Conservation (phyloP, 495 filamentous ascomycete genomes). For the Hamigera avellanea region DNA sequence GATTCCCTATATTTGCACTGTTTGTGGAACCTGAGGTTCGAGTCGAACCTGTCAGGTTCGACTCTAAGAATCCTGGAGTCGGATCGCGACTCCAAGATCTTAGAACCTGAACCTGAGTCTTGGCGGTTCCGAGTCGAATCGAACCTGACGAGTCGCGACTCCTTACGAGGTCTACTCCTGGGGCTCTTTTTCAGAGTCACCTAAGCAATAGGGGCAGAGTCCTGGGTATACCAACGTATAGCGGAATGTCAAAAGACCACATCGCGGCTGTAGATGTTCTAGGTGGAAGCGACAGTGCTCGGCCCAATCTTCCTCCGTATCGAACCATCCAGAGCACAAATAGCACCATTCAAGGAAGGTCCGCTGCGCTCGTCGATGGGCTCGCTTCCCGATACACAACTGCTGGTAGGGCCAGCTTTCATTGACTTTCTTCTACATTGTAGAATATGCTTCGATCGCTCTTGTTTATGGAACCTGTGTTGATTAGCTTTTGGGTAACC, state of each 20-base stretch:
- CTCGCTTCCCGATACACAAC: slow-evolving; percentile 10
- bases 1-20: too few relatives aligned
- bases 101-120: too few relatives aligned
- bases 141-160: too few relatives aligned
- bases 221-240: slow-evolving; percentile 7
- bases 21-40: too few relatives aligned
- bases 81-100: too few relatives aligned
- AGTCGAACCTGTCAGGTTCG: too few relatives aligned
- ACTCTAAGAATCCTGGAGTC: too few relatives aligned
- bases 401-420: slow-evolving; percentile 10
- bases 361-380: slow-evolving; percentile 7
- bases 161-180: too few relatives aligned
- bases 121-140: too few relatives aligned
- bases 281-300: slow-evolving; percentile 7
- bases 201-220: slow-evolving; percentile 8
- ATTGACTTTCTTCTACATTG: slow-evolving; percentile 10
- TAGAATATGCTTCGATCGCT: slow-evolving; percentile 12
- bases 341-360: slow-evolving; percentile 12
- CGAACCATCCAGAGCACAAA: slow-evolving; percentile 5
- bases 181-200: slow-evolving; percentile 2
- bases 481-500: neutral
- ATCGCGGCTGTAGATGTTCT: slow-evolving; percentile 6
- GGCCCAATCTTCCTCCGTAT: slow-evolving; percentile 3
- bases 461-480: slow-evolving; percentile 5
- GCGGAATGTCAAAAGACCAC: slow-evolving; percentile 10